phyloP scores from a whole-genome alignment of 2,329 filamentous ascomycete species.

The Emmonsiellopsis sp. region DNA sequence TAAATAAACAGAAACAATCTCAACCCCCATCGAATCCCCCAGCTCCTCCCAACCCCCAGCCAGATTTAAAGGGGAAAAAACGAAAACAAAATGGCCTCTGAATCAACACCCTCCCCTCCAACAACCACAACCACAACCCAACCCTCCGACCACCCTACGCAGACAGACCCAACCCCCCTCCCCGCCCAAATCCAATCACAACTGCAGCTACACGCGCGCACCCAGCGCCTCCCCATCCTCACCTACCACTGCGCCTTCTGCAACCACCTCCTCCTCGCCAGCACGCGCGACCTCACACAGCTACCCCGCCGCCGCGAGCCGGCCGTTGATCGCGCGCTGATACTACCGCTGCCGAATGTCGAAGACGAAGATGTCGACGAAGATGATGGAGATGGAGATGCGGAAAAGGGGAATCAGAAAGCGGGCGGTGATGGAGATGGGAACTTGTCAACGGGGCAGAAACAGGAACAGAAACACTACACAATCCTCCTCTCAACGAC shows the following conservation, averaged over 20 bases:
- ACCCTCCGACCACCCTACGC: no score
- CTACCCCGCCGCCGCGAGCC: slow-evolving; percentile 44
- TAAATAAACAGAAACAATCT: no score
- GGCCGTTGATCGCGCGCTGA: slow-evolving; percentile 46
- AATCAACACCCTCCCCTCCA: not conserved
- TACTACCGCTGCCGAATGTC: slow-evolving; percentile 42
- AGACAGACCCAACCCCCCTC: not conserved
- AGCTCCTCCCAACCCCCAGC: not conserved
- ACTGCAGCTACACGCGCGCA: not conserved
- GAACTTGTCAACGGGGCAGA: not conserved
- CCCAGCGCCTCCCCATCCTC: slow-evolving; percentile 28
- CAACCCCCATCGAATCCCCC: no score
- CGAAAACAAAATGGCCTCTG: not conserved
- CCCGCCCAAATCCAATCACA: not conserved
- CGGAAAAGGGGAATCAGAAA: slow-evolving; percentile 5
- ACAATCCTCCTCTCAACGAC: slow-evolving; percentile 46
- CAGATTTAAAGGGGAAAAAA: not conserved
- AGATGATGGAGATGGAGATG: slow-evolving; percentile 8
- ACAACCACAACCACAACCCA: not conserved
- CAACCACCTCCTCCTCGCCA: slow-evolving; percentile 54
- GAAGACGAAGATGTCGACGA: slow-evolving; percentile 4
- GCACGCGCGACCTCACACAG: slow-evolving; percentile 35
- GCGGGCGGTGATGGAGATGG: slow-evolving; percentile 10
- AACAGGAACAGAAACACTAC: slow-evolving; percentile 20
- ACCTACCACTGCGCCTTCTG: slow-evolving; percentile 56